phyloP scores from a whole-genome alignment of 2,329 filamentous ascomycete species.

The Pyrenophora seminiperda region DNA sequence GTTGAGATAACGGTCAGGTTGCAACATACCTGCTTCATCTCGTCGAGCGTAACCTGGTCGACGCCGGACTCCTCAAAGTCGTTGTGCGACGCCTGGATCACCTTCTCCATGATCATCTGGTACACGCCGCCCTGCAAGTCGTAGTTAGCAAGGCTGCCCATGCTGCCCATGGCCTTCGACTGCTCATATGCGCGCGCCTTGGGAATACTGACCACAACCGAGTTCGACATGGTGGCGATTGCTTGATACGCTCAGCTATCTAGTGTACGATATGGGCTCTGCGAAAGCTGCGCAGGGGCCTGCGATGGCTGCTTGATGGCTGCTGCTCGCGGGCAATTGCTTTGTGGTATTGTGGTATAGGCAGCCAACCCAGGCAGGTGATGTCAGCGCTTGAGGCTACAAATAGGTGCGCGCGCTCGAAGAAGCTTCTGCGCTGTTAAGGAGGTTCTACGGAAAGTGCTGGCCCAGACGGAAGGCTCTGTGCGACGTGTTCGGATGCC shows the following conservation, averaged over 20 bases:
- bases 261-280: constrained; percentile 20
- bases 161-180: constrained; percentile 19
- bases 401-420: constrained; percentile 30
- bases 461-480: constrained; percentile 33
- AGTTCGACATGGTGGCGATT: constrained; percentile 45
- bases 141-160: constrained; percentile 38
- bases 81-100: constrained; percentile 69
- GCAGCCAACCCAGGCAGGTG: constrained; percentile 35
- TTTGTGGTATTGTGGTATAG: constrained; percentile 23
- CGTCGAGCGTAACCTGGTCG: constrained; percentile 82
- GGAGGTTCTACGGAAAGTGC: constrained; percentile 27
- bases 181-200: constrained; percentile 20
- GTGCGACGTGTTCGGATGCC: constrained; percentile 40
- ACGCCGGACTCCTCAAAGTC: constrained; percentile 98
- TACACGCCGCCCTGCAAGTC: constrained; percentile 72
- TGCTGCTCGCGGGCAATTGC: constrained; percentile 28
- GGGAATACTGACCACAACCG: constrained; percentile 46
- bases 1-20: constrained; percentile 20
- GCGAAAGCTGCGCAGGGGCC: constrained; percentile 20
- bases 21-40: constrained; percentile 80
- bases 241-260: constrained; percentile 24
- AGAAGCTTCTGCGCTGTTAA: constrained; percentile 33
- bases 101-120: constrained; percentile 84
- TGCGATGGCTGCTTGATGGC: constrained; percentile 29
- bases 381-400: constrained; percentile 39